Base-by-base conservation (phyloP, 352 stramenopile species). In the Thalassiosira livingstoniorum region DNA sequence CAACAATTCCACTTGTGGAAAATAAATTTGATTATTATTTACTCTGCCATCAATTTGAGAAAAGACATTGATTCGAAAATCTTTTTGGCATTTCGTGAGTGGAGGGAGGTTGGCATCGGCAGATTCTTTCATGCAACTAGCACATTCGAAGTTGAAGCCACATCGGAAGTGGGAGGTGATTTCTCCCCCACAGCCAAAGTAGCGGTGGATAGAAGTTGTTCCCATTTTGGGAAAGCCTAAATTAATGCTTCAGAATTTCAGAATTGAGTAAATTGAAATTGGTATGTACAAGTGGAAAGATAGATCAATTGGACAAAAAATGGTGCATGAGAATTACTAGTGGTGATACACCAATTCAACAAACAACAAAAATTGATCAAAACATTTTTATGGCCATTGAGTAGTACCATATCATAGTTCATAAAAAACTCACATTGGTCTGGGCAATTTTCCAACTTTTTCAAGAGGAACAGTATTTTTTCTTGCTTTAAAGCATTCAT, bases 151-250 rank as follows among this genome's bases (percentile, higher is more conserved):
- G 18, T 25, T 27, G 11, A 39, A 66, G 15, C 29, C 0, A 35
- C 75, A 82, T 53, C 37, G 53, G 29, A 47, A 82, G 67, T 82
- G 75, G n/a, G 31, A 47, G 2, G 74, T 57, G 32, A 3, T 47
- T 21, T 76, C 71, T 34, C 74, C 74, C 32, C 51, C 74, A 66
- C 64, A 75, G n/a, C 64, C 65, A 42, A 82, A 76, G 42, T 76
- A 82, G 13, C 31, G 2, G 18, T 82, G 74, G 31, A 76, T 51
- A 15, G 64, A 65, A 10, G 64, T 66, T 7, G 74, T 63, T 10
- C 74, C 74, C 55, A 82, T 82, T 47, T 82, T 75, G 27, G 74
- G 74, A 15, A 82, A 67, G 13, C 70, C 70, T 58, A 70, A 45
- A 31, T 70, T 70, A 27, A 70, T 70, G 5, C 55, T 45, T 27